Conservation (phyloP, 495 filamentous ascomycete species). For the Cladorrhinum samala region DNA sequence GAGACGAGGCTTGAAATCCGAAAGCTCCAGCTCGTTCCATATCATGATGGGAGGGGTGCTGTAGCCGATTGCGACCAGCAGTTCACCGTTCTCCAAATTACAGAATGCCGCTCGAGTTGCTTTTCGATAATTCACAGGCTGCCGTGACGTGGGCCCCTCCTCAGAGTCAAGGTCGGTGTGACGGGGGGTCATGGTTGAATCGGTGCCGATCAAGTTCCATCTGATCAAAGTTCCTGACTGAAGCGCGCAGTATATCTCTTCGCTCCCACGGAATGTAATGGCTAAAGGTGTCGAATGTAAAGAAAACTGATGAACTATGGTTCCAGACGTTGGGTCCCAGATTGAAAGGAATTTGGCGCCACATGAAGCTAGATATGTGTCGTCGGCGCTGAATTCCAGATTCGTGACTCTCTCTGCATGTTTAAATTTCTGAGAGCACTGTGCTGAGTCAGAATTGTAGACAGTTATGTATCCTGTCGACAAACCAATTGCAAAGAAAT, state of each 20-base stretch:
- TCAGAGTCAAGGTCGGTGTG: too few relatives aligned
- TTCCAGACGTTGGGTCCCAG: slow-evolving; percentile 16
- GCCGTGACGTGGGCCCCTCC: too few relatives aligned
- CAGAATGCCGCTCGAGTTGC: too few relatives aligned
- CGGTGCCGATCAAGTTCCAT: slow-evolving; percentile 17
- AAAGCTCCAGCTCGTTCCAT: slow-evolving; percentile 12
- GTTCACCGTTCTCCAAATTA: neutral
- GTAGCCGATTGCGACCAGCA: slow-evolving; percentile 24
- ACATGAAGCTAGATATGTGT: slow-evolving; percentile 16
- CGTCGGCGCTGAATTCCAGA: slow-evolving; percentile 16
- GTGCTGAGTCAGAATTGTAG: slow-evolving; percentile 21
- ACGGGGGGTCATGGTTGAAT: too few relatives aligned
- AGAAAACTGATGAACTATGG: slow-evolving; percentile 9
- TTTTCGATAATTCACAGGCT: too few relatives aligned
- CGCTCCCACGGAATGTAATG: slow-evolving; percentile 4
- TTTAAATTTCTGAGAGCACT: slow-evolving; percentile 6
- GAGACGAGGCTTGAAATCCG: slow-evolving; percentile 1
- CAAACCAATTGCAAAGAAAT: slow-evolving; percentile 26
- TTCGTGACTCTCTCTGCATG: slow-evolving; percentile 22
- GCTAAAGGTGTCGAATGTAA: slow-evolving; percentile 5
- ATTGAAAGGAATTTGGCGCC: slow-evolving; percentile 15
- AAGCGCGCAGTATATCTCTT: slow-evolving; percentile 16
- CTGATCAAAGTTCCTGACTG: slow-evolving; percentile 13
- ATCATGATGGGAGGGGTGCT: slow-evolving; percentile 15
- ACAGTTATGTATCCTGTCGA: slow-evolving; percentile 22